Evolutionary conservation across 768 basidiomycete genomes (phyloP), one percentile per base, ranked within the genome.

Genomic region (Agrocybe pediades): DNA sequence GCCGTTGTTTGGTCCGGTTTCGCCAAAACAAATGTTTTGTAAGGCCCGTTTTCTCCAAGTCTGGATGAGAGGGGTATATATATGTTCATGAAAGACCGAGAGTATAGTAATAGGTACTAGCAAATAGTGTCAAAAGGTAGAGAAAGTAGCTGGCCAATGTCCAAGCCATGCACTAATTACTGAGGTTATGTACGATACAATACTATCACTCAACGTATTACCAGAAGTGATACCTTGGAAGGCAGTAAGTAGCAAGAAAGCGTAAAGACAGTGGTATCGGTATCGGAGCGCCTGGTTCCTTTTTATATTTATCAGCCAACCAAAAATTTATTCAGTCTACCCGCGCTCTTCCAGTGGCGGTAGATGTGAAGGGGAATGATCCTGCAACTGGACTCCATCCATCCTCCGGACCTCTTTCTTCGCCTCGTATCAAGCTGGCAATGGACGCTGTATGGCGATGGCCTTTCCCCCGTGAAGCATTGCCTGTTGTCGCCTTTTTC

Each of bases 401-500:
- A 59, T 90, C 91, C 63, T 86, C 88, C n/a, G 82, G 83, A 24
- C 76, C 72, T 45, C 88, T 71, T 61, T 92, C 88, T 33, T 90
- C 88, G 4, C 86, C 82, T 8, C 89, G 77, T 50, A 92, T 90
- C 54, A 92, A 69, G 64, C 88, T 91, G 11, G 86, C 89, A 57
- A 93, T 93, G 58, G 87, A 90, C 19, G 91, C 91, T 1, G 90
- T 92, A 65, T 92, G 91, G 29, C 82, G 73, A 68, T 92, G 91
- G 25, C 75, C 79, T 58, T 76, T 77, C 48, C 66, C 41, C 58
- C 67, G 65, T 62, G 60, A 50, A 53, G 51, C 40, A n/a, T 43
- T 46, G 21, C 50, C 61, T 42, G 41, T 49, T 24, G 55, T 42
- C n/a, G 56, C 61, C 43, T 64, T 62, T 40, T 62, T 59, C 20